Evolutionary conservation across 208 protist genomes (phyloP).

Genomic region (Wallacemonas sp.): DNA sequence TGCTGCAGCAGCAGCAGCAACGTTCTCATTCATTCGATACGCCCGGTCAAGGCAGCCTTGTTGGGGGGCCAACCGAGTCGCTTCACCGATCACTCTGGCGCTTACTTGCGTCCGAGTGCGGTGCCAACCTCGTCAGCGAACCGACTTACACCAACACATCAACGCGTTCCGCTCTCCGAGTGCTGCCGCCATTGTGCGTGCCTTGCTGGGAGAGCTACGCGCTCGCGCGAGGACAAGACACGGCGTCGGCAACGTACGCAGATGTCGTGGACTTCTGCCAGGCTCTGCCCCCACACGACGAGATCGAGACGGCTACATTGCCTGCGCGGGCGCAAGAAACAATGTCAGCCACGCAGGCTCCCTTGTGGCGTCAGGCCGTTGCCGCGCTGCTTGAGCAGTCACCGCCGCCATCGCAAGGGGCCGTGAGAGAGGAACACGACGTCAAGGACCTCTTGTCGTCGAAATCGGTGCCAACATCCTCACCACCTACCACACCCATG

Average conservation of each 20-base stretch:
- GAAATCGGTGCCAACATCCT: too few species aligned
- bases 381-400: not conserved
- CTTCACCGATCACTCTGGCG: not conserved
- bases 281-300: not conserved
- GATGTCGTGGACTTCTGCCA: conserved; percentile 14
- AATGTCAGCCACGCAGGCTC: not conserved
- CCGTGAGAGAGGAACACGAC: too few species aligned
- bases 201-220: conserved; percentile 1
- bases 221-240: not conserved
- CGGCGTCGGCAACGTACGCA: not conserved
- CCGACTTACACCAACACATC: not conserved
- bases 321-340: not conserved
- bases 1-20: too few species aligned
- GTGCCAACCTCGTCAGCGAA: not conserved
- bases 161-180: not conserved
- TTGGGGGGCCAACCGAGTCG: not conserved
- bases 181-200: conserved; percentile 16
- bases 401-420: too few species aligned
- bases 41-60: too few species aligned
- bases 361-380: conserved; percentile 1
- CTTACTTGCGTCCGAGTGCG: not conserved
- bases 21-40: too few species aligned
- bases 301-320: not conserved
- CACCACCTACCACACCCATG: too few species aligned
- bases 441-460: too few species aligned